These are phyloP conservation scores for Penicillium sp. DNA, from an alignment of 2,329 filamentous ascomycete genomes.

Conservation along the genomic window DNA sequence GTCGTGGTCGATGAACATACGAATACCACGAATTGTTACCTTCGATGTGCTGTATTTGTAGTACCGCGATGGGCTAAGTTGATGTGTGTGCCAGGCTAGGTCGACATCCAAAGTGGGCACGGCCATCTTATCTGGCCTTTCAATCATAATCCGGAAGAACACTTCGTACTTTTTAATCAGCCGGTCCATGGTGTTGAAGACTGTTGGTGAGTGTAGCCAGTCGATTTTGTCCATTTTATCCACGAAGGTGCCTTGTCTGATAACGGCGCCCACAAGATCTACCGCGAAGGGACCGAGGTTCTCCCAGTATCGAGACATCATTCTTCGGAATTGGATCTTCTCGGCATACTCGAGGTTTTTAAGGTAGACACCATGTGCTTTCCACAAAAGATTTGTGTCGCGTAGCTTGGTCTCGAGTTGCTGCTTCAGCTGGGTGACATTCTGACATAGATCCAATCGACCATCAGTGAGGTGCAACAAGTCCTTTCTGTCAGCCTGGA, in stretches of 20 bases:
- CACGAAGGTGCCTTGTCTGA: conserved; percentile 45
- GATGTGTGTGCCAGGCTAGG: conserved; percentile 39
- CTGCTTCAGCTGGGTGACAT: conserved; percentile 40
- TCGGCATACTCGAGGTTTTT: conserved; percentile 1
- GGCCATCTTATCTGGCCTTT: conserved; percentile 34
- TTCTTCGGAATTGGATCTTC: conserved; percentile 44
- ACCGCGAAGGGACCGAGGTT: conserved; percentile 41
- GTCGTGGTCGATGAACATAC: conserved; percentile 73
- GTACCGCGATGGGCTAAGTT: conserved; percentile 25
- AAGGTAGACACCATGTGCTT: conserved; percentile 17
- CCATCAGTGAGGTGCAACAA: conserved; percentile 60
- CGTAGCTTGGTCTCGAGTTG: conserved; percentile 33
- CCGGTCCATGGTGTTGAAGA: conserved; percentile 61
- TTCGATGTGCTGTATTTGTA: conserved; percentile 49
- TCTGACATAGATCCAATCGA: conserved; percentile 45
- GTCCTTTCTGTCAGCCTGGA: conserved; percentile 27
- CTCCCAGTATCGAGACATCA: conserved; percentile 47
- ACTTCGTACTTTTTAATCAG: conserved; percentile 54
- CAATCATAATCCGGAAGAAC: conserved; percentile 44
- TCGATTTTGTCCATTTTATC: conserved; percentile 71
- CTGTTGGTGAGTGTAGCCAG: conserved; percentile 73
- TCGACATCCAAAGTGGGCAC: conserved; percentile 40
- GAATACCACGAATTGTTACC: conserved; percentile 30
- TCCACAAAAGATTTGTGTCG: conserved; percentile 52
- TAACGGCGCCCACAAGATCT: conserved; percentile 43